Percentiles rank a stretch among this genome's conserved stretches.
These are phyloP conservation scores for Stephania cephalantha DNA, from an alignment of 164 flowering plant genomes.

Conservation along the genomic window DNA sequence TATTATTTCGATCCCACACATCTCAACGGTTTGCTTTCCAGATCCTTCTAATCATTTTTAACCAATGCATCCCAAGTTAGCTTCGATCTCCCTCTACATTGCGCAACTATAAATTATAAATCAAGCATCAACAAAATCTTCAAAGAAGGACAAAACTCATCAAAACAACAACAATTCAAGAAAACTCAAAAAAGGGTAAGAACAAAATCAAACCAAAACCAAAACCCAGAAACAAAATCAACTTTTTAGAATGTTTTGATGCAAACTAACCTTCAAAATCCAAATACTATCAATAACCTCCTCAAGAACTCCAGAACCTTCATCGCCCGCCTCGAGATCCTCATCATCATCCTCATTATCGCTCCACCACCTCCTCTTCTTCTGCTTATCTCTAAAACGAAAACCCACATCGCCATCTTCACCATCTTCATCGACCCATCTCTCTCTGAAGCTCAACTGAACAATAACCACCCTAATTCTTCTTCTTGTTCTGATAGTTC, in stretches of 20 bases:
- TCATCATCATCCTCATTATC: conserved; percentile 13
- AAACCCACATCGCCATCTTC: conserved; percentile 18
- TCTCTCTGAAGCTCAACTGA: background rate
- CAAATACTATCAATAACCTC: conserved; percentile 39
- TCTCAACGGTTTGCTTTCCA: too few species aligned
- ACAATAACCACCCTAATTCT: background rate
- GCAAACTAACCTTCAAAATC: conserved; percentile 45
- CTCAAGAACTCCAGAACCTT: conserved; percentile 22
- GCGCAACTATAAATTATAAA: background rate
- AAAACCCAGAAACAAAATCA: background rate
- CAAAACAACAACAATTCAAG: background rate
- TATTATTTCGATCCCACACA: too few species aligned
- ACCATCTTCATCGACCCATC: conserved; percentile 16
- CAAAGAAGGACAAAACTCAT: background rate
- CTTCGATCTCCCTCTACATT: too few species aligned
- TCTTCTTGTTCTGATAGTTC: background rate
- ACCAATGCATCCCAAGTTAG: background rate
- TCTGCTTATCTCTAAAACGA: conserved; percentile 12
- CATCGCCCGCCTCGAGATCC: conserved; percentile 13
- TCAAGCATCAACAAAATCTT: background rate
- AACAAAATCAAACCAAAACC: background rate
- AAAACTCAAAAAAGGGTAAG: background rate
- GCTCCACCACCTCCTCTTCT: conserved; percentile 29
- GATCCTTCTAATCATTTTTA: too few species aligned
- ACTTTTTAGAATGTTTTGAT: background rate